These are phyloP conservation scores for Mycena albidolilacea DNA, from an alignment of 768 basidiomycete genomes.

Conservation along the genomic window DNA sequence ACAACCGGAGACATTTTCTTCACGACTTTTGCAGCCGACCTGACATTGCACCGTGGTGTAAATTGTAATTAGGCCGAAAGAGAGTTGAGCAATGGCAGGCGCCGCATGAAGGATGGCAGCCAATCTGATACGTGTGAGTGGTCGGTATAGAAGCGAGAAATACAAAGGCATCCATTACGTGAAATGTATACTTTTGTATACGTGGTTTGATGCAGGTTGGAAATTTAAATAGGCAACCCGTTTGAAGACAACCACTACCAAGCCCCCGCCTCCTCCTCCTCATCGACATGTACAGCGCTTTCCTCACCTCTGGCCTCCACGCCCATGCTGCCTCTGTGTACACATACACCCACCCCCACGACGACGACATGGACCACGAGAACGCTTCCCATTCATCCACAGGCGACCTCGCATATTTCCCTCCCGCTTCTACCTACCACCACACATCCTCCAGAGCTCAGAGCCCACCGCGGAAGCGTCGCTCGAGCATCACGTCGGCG, in stretches of 20 bases:
- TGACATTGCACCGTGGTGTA: constrained; percentile 6
- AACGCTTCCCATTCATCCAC: constrained; percentile 20
- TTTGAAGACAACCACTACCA: constrained; percentile 1
- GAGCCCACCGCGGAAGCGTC: constrained; percentile 56
- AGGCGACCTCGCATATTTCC: constrained; percentile 32
- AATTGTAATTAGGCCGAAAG: constrained; percentile 29
- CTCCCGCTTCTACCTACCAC: neutral
- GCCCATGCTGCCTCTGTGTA: constrained; percentile 20
- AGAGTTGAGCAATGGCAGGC: neutral
- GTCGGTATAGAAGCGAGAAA: neutral
- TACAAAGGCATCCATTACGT: constrained; percentile 6
- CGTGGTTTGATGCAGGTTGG: constrained; percentile 26
- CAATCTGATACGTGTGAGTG: neutral
- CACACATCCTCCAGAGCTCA: constrained; percentile 4
- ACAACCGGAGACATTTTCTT: neutral
- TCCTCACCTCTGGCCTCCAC: constrained; percentile 22
- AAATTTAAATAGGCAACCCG: neutral
- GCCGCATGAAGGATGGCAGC: constrained; percentile 9
- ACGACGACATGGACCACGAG: constrained; percentile 30
- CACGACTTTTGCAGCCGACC: constrained; percentile 21
- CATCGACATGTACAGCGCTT: neutral
- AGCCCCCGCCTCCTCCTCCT: neutral
- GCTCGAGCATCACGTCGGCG: constrained; percentile 61
- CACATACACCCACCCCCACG: constrained; percentile 23
- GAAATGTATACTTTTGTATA: constrained; percentile 6